Evolutionary conservation across 257 asterid species (phyloP), one percentile per base, ranked within the genome.

Genomic region (Thymus mandschuricus): DNA sequence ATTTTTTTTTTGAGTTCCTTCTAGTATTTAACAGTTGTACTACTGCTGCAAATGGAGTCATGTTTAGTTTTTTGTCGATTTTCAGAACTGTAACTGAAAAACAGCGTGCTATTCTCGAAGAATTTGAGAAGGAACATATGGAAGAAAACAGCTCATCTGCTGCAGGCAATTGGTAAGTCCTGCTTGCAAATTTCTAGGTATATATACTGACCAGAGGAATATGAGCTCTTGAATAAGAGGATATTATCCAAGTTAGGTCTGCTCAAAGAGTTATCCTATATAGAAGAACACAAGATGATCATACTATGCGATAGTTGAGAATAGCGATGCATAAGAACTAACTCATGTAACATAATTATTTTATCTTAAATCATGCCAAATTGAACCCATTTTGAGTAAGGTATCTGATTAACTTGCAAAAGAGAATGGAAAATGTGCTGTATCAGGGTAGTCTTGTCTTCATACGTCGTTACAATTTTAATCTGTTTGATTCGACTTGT

Each of bases 171-270:
- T 21, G 21, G 21, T 21, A 21, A 21, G 21, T 21, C 21, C 21
- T 21, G 21, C 21, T 21, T 21, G 21, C 21, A 21, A 21, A 21
- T 21, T 21, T 21, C 21, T 21, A 21, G 21, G 21, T 21, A 21
- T 21, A 21, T 50, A 30, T 38, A 41, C 38, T 40, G 12, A 34
- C 10, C 60, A 69, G 54, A 61, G 11, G 34, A 66, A 68, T 61
- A 60, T 41, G 31, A 63, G 5, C 30, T 44, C 64, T 51, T 38
- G 21, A 33, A 3, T 41, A 12, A 64, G 33, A 30, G 45, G 46
- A 43, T 21, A 10, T 63, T 60, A 48, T 45, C 30, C 34, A 27
- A 34, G 52, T 49, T 55, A 29, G 35, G n/a, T 8, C 12, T 60
- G n/a, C 38, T 4, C 48, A 60, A 60, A 35, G 31, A 35, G 13